Base-by-base conservation (phyloP, 1,284 basidiomycete species). In the Tilletia walkeri region DNA sequence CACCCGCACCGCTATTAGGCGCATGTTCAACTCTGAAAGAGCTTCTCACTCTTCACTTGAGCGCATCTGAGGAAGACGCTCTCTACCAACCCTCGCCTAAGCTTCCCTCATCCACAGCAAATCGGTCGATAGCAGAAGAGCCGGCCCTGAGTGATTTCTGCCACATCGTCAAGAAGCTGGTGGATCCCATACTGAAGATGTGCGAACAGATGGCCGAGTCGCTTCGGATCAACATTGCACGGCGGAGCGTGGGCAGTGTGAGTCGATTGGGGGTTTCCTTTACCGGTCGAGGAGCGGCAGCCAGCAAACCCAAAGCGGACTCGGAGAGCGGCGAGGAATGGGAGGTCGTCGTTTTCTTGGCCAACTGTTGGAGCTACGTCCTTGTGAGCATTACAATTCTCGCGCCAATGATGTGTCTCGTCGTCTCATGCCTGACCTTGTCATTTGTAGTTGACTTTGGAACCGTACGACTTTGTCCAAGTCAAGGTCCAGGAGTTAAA, bases 21-120 rank as follows among this genome's bases (percentile, higher is more conserved):
- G 72, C 73, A 0, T 48, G 67, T 9, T 70, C 56, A 0, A 77
- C 78, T 39, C 65, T 80, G 20, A 79, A 78, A 66, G 79, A 80
- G 73, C 73, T 80, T 18, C 67, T 78, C 20, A 56, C 67, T 12
- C 76, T 77, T 45, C 77, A 73, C 49, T 74, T 72, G 6, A 53
- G 75, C 3, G 73, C 78, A 48, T 65, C 75, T 6, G 63, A 72
- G 20, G 78, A 78, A 38, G 73, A 68, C 38, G 39, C 30, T 3
- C 14, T 48, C 4, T 14, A 12, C 14, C 5, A 24, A 2, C 39
- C 38, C 41, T 24, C 14, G n/a, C 49, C 69, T 38, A 34, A 49
- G 16, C 20, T 49, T 14, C 6, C 36, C n/a, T 39, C 12, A 41
- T 45, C 10, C 16, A 16, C 41, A 67, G 65, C 48, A 12, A 41